These are phyloP conservation scores for Solanum gandarillasii DNA, from an alignment of 257 asterid genomes.

Conservation along the genomic window DNA sequence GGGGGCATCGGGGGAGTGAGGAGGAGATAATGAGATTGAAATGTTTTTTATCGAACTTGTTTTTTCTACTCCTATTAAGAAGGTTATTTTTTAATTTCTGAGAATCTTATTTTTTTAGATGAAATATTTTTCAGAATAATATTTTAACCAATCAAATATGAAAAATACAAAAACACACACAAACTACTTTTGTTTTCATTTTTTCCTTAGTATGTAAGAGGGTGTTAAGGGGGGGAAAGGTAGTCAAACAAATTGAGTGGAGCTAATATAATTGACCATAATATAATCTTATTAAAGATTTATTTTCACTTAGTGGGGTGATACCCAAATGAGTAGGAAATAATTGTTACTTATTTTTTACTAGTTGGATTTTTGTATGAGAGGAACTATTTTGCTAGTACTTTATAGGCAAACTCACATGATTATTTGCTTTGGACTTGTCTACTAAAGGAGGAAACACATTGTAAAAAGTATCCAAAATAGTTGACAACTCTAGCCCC, in stretches of 20 bases:
- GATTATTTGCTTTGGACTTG: not conserved
- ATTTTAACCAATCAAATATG: not conserved
- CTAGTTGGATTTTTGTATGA: conserved; percentile 9
- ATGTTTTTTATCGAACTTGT: not conserved
- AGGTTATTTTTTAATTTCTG: not conserved
- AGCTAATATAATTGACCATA: conserved; percentile 14
- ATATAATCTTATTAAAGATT: conserved; percentile 23
- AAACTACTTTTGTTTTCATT: not conserved
- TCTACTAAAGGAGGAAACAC: not conserved
- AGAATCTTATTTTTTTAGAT: not conserved
- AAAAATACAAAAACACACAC: not conserved
- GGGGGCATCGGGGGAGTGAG: not conserved
- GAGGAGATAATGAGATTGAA: not conserved
- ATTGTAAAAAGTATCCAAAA: conserved; percentile 10
- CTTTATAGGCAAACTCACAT: conserved; percentile 2
- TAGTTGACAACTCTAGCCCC: conserved; percentile 9
- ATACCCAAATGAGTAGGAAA: conserved; percentile 48
- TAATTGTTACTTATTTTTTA: conserved; percentile 19
- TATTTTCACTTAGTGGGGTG: conserved; percentile 26
- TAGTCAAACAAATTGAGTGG: conserved; percentile 38
- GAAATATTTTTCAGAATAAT: not conserved
- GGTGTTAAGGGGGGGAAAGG: conserved; percentile 20
- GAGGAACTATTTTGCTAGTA: not conserved
- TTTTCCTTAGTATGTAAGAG: not conserved
- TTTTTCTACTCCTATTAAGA: not conserved